Base-by-base conservation (phyloP, 805 yeast genomes). In the Kodamaea leandrae region DNA sequence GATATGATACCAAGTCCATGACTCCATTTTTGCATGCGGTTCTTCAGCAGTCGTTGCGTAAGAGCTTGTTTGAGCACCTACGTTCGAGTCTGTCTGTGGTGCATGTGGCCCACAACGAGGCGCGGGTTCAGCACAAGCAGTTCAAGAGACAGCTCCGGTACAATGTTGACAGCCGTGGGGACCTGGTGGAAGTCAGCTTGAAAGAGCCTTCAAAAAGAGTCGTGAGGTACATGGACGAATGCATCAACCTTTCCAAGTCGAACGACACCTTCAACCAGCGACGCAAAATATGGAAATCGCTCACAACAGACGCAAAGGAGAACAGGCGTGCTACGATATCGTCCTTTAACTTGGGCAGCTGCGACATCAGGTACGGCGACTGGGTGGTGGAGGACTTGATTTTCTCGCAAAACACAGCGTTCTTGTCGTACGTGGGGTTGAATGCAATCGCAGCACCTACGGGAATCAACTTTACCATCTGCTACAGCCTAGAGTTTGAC, bases 1-100 rank as follows among this genome's bases (percentile, higher is more conserved):
- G 9, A 21, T 10, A 21, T 13, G 29, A 26, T 12, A n/a, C 13
- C 29, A 26, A 26, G 12, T 5, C 6, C 6, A 8, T 34, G 13
- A 25, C 30, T 6, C 37, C 37, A 15, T 34, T 34, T 10, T 24
- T 34, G 21, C 37, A 34, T 19, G 16, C 37, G 12, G 13, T 34
- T 3, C 13, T 34, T 14, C 37, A 34, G 14, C 29, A 34, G 21
- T 12, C 29, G 4, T 24, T 34, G 17, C 16, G 23, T 9, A 30
- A 30, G 34, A 10, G 18, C 6, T 30, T 26, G 5, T n/a, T 12
- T 23, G 35, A 17, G 24, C 21, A 17, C 6, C n/a, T 32, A 5
- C 4, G 14, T 4, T 8, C 10, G 14, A 32, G 24, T 18, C 35
- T 23, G 5, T 21, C 13, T 5, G 9, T 17, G 12, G 13, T 10